A percentile compares a stretch with the other conserved stretches of the same genome.
Conservation (phyloP, 108 stramenopile species). For the Discostella stelligeroides region DNA sequence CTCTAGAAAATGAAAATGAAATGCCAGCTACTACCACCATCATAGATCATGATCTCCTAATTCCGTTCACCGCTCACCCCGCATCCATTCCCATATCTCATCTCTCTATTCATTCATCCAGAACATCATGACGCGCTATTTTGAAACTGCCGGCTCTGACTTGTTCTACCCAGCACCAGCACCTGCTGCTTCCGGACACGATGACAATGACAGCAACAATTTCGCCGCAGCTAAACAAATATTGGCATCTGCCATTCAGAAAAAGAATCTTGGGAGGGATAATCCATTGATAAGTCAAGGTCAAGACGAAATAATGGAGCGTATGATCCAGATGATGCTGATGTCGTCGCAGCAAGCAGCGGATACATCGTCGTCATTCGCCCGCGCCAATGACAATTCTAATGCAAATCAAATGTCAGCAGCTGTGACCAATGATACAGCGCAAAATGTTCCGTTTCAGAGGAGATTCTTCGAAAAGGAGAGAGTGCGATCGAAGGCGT, state of each 20-base stretch:
- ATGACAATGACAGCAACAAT: background rate
- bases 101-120: too few species aligned
- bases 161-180: background rate
- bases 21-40: background rate
- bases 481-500: background rate
- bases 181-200: background rate
- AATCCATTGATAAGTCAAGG: background rate
- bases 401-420: background rate
- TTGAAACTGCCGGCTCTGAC: conserved; percentile 8
- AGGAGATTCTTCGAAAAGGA: conserved; percentile 11
- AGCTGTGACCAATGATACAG: background rate
- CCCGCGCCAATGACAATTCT: conserved; percentile 6
- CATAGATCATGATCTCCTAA: background rate
- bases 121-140: conserved; percentile 7
- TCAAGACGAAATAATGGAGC: background rate
- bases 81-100: too few species aligned
- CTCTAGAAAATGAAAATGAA: too few species aligned
- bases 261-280: background rate
- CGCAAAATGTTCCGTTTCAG: background rate
- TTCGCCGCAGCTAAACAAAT: conserved; percentile 5
- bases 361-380: background rate
- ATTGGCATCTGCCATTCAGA: conserved; percentile 6
- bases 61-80: too few species aligned
- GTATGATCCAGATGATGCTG: background rate
- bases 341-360: background rate